These are phyloP conservation scores for Arabidopsis lyrata DNA, from an alignment of 441 rosid genomes.

Conservation along the genomic window DNA sequence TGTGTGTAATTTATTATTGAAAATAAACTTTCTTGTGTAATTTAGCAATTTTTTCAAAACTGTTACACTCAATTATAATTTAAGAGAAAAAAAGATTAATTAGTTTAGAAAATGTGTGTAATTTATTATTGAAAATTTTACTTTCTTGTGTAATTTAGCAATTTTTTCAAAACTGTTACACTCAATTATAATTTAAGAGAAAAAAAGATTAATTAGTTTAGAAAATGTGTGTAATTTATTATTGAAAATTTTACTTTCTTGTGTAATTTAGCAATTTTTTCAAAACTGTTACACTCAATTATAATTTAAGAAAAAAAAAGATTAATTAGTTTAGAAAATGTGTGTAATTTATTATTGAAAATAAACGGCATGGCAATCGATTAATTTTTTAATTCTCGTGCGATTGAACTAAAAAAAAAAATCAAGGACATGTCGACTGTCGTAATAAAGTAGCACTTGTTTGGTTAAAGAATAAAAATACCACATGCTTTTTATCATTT, in stretches of 20 bases:
- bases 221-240: not conserved
- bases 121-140: not conserved
- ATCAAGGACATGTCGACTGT: not conserved
- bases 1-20: not conserved
- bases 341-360: not conserved
- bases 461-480: not conserved
- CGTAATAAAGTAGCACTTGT: not conserved
- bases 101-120: not conserved
- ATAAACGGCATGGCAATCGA: not conserved
- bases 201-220: too few relatives aligned
- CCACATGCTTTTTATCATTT: not conserved
- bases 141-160: not conserved
- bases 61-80: not conserved
- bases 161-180: not conserved
- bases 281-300: not conserved
- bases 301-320: too few relatives aligned
- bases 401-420: not conserved
- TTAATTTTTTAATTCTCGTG: not conserved
- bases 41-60: not conserved
- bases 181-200: not conserved
- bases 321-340: not conserved
- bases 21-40: not conserved
- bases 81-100: too few relatives aligned
- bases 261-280: not conserved
- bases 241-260: not conserved